Evolutionary conservation across 306 rosid genomes (phyloP).

Genomic region (Canavalia gladiata): DNA sequence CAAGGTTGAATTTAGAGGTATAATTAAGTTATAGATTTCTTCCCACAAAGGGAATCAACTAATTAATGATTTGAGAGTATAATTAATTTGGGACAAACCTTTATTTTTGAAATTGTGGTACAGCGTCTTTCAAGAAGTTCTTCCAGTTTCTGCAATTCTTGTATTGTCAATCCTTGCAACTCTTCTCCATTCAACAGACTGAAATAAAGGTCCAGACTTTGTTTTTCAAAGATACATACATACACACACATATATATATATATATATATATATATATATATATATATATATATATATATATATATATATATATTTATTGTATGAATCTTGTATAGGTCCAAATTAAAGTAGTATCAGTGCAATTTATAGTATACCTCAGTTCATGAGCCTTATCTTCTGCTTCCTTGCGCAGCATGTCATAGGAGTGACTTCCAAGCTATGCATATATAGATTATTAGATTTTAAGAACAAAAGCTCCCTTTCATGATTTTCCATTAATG

Average conservation of each 20-base stretch:
- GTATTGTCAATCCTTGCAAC: constrained; percentile 20
- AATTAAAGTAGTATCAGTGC: background rate
- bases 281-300: too few relatives aligned
- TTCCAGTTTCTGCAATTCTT: constrained; percentile 33
- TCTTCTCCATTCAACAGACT: constrained; percentile 4
- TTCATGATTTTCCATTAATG: background rate
- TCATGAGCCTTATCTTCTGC: constrained; percentile 6
- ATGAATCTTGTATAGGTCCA: background rate
- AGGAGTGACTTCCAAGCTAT: background rate
- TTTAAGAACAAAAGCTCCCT: background rate
- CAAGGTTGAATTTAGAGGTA: background rate
- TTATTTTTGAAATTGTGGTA: background rate
- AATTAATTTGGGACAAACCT: background rate
- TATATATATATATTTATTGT: background rate
- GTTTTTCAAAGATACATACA: background rate
- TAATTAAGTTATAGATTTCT: background rate
- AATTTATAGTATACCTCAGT: background rate
- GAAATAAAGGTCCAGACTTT: background rate
- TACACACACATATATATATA: too few relatives aligned
- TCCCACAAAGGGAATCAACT: background rate
- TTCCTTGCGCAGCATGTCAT: background rate
- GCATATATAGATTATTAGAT: background rate
- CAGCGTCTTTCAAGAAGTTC: constrained; percentile 1
- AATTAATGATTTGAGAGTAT: background rate
- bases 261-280: too few relatives aligned